Base-by-base conservation (phyloP, 805 yeast genomes). In the Candida parachauliodes region DNA sequence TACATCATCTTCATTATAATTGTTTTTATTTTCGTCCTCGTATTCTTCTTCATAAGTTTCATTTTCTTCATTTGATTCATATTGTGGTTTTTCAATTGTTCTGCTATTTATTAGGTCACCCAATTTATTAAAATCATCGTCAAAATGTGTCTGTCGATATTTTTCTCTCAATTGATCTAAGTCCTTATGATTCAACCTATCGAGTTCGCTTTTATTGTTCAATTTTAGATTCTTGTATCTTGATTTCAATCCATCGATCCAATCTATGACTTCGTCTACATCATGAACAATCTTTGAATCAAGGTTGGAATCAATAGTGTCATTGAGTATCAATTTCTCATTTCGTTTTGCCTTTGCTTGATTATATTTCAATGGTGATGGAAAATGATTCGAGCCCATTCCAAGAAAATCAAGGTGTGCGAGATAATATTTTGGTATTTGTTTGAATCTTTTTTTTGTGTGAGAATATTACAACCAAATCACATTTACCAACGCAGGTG, bases 1-100 rank as follows among this genome's bases (percentile, higher is more conserved):
- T 52, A 3, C 87, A 79, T 39, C 81, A 68, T 40, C 81, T 79
- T 32, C 80, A 49, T 1, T 10, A 6, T 7, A 26, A 6, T 12
- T 12, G 7, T 8, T 26, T 8, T 26, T 7, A 12, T 26, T n/a
- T 8, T 9, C 27, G 5, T 9, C 12, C 6, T 6, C 11, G n/a
- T 8, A 8, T 10, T 24, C 80, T 9, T 26, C 33, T 19, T 38
- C 80, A 0, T 83, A 87, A 4, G 29, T 36, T 25, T 41, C 37
- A 3, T 42, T 40, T 28, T 33, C 40, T 9, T 30, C 40, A 9
- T 24, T n/a, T 11, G 31, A 36, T 9, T 16, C 18, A 18, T 32
- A 33, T 10, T 36, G 34, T 22, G 36, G 39, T 8, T 8, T 18
- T 22, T 14, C 5, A n/a, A 27, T 10, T 10, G 7, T 5, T 7